Percentiles rank a stretch among this genome's conserved stretches.
Conservation (phyloP, 441 rosid species). For the Pelargonium citronellum region DNA sequence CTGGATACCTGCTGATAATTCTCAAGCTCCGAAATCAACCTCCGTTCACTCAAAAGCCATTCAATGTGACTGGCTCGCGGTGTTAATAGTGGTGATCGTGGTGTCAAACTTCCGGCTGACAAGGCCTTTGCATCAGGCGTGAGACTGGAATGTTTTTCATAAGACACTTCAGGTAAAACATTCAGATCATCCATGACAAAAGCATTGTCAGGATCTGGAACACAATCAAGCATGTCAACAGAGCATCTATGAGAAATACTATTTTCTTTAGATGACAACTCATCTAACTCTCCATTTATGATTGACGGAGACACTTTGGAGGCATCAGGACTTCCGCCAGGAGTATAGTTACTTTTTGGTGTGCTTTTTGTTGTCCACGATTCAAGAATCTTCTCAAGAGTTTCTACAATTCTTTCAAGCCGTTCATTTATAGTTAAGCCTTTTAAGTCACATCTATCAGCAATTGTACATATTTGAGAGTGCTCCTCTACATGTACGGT, state of each 20-base stretch:
- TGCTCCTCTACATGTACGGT: slow-evolving; percentile 97
- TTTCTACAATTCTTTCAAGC: slow-evolving; percentile 84
- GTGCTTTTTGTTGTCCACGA: slow-evolving; percentile 53
- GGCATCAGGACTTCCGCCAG: slow-evolving; percentile 41
- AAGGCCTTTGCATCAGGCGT: slow-evolving; percentile 42
- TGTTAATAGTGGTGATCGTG: slow-evolving; percentile 66
- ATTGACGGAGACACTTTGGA: slow-evolving; percentile 25
- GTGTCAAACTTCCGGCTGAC: slow-evolving; percentile 85
- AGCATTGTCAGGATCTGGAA: slow-evolving; percentile 29
- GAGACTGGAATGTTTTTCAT: slow-evolving; percentile 30
- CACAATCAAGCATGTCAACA: slow-evolving; percentile 4
- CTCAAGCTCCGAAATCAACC: slow-evolving; percentile 78
- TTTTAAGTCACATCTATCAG: slow-evolving; percentile 96
- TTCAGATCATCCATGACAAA: slow-evolving; percentile 41
- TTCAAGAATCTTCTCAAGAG: slow-evolving; percentile 73
- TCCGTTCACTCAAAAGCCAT: slow-evolving; percentile 61
- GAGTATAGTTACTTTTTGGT: slow-evolving; percentile 28
- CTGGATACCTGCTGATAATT: slow-evolving; percentile 62
- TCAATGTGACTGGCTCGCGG: slow-evolving; percentile 79
- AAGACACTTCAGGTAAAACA: slow-evolving; percentile 38
- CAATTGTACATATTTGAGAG: slow-evolving; percentile 87
- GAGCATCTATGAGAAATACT: not conserved
- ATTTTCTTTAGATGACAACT: slow-evolving; percentile 1
- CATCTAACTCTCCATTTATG: slow-evolving; percentile 35
- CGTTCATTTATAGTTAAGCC: slow-evolving; percentile 74